Conservation (phyloP, 2,329 filamentous ascomycete genomes). For the Metarhizium rileyi region DNA sequence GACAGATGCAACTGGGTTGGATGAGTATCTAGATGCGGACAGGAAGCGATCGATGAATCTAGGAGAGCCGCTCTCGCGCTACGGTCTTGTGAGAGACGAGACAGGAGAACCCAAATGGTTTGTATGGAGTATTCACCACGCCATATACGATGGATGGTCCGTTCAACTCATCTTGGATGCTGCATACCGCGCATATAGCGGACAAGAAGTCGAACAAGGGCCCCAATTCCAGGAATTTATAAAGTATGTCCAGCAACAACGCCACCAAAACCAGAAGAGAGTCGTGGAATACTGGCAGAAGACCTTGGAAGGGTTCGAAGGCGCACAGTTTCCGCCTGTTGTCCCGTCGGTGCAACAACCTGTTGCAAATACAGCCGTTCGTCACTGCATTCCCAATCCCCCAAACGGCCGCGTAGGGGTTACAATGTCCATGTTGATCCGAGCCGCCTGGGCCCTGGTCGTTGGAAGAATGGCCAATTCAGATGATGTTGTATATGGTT, state of each 20-base stretch:
- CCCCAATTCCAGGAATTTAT: too few species aligned
- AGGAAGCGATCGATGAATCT: slow-evolving; percentile 25
- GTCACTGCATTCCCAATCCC: too few species aligned
- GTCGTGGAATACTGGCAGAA: slow-evolving; percentile 34
- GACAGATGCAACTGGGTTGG: slow-evolving; percentile 14
- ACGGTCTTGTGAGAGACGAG: slow-evolving; percentile 25
- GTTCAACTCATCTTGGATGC: slow-evolving; percentile 35
- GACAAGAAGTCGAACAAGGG: too few species aligned
- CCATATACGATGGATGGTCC: slow-evolving; percentile 38
- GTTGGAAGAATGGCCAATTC: slow-evolving; percentile 35
- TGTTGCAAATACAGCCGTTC: slow-evolving; percentile 34
- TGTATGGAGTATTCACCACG: slow-evolving; percentile 34
- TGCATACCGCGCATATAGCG: too few species aligned
- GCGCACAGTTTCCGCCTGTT: slow-evolving; percentile 33
- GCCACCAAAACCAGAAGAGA: slow-evolving; percentile 2
- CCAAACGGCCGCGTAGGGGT: too few species aligned
- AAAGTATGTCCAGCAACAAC: too few species aligned
- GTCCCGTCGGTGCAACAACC: slow-evolving; percentile 32
- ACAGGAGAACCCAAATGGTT: slow-evolving; percentile 26
- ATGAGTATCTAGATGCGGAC: slow-evolving; percentile 26
- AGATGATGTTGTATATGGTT: slow-evolving; percentile 31
- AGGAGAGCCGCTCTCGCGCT: slow-evolving; percentile 30
- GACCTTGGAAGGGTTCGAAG: slow-evolving; percentile 29
- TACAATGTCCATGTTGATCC: slow-evolving; percentile 9
- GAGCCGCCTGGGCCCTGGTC: slow-evolving; percentile 40